phyloP scores from a whole-genome alignment of 148 eudicot species.

The Amaranthus cruentus region DNA sequence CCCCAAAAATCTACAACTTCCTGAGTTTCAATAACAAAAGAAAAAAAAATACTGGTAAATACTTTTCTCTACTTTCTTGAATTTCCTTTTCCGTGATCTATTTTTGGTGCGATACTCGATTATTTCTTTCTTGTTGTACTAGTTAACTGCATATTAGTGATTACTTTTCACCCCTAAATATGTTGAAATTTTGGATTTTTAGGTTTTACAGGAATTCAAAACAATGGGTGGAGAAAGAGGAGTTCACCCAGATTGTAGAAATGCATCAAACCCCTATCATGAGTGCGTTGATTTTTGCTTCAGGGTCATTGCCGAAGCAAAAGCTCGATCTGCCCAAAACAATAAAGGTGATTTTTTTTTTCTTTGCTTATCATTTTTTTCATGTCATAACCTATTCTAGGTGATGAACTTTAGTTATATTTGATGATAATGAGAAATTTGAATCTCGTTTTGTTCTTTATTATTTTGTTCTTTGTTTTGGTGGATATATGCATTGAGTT shows the following conservation, averaged over 20 bases:
- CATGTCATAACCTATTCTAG: no score
- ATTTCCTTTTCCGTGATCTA: background rate
- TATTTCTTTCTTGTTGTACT: background rate
- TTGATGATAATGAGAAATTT: no score
- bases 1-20: background rate
- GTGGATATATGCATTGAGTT: no score
- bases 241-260: conserved; percentile 89
- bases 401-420: no score
- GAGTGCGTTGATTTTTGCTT: conserved; percentile 88
- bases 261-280: conserved; percentile 79
- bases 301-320: conserved; percentile 63
- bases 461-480: no score
- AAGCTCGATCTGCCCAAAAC: conserved; percentile 29
- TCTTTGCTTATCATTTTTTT: background rate
- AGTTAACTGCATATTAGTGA: background rate
- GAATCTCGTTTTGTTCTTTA: no score
- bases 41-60: background rate
- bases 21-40: no score
- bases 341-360: conserved; percentile 30
- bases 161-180: background rate
- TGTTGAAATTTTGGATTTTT: background rate
- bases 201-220: background rate
- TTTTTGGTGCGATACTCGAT: background rate
- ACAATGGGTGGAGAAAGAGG: conserved; percentile 56
- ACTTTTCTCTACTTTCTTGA: background rate